Percentiles rank a stretch among this genome's conserved stretches.
phyloP scores from a whole-genome alignment of 345 rosid species.

The Eucalyptus viminalis region DNA sequence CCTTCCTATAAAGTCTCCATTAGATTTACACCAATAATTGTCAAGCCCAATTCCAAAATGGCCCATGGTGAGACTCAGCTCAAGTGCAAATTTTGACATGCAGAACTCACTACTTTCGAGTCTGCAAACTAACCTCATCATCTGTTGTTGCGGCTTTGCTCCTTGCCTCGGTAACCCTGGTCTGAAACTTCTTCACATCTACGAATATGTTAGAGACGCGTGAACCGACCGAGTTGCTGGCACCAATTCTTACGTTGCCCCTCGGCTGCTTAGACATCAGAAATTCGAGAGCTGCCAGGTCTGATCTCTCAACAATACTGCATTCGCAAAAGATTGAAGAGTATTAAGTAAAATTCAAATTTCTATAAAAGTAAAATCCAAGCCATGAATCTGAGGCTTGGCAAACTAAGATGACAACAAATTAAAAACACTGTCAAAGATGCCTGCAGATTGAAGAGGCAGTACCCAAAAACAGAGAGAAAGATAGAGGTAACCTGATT shows the following conservation, averaged over 20 bases:
- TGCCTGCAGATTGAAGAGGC: neutral
- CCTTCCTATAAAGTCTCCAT: neutral
- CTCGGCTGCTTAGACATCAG: constrained; percentile 91
- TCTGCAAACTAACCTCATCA: constrained; percentile 15
- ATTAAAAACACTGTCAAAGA: neutral
- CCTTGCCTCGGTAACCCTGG: constrained; percentile 23
- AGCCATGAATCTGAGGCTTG: neutral
- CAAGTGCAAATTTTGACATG: neutral
- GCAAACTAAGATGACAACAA: neutral
- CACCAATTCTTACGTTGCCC: constrained; percentile 74
- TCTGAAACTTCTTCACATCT: constrained; percentile 73
- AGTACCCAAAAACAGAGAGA: neutral
- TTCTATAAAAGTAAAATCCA: neutral
- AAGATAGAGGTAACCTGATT: neutral
- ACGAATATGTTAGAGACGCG: constrained; percentile 66
- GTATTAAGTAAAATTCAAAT: neutral
- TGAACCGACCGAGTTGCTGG: constrained; percentile 35
- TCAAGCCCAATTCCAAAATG: neutral
- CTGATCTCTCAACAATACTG: constrained; percentile 73
- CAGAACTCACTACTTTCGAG: neutral
- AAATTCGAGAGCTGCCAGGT: constrained; percentile 79
- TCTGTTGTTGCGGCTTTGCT: constrained; percentile 7
- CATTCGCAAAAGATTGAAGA: neutral
- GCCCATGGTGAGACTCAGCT: neutral
- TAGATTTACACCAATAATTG: neutral